Evolutionary conservation across 164 flowering plant species (phyloP).

Genomic region (Berberis vulgaris): DNA sequence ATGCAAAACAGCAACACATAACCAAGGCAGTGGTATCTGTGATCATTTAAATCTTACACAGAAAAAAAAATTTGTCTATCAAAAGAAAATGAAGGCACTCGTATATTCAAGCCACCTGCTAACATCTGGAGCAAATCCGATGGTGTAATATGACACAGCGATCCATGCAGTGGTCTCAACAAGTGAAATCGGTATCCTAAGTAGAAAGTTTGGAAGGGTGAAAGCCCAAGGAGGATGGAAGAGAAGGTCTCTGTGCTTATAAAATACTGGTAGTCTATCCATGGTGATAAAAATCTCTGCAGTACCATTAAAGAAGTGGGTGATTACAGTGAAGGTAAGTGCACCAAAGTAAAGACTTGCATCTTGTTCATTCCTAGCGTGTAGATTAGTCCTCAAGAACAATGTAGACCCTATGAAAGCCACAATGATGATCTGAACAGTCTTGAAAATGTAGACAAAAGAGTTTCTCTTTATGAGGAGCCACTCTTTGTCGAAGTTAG

Average conservation of each 20-base stretch:
- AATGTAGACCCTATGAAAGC: constrained; percentile 29
- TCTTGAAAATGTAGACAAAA: constrained; percentile 50
- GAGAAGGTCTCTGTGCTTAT: constrained; percentile 53
- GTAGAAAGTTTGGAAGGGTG: constrained; percentile 45
- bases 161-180: constrained; percentile 67
- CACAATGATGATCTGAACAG: constrained; percentile 22
- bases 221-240: constrained; percentile 62
- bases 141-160: constrained; percentile 53
- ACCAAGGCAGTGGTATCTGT: neutral
- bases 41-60: too few species aligned
- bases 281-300: constrained; percentile 38
- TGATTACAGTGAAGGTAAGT: constrained; percentile 22
- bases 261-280: constrained; percentile 47
- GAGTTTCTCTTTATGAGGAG: constrained; percentile 57
- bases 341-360: constrained; percentile 39
- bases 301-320: constrained; percentile 33
- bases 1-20: neutral
- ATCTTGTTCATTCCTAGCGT: constrained; percentile 18
- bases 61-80: neutral
- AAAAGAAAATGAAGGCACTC: neutral
- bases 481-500: constrained; percentile 74
- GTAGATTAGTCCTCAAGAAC: constrained; percentile 27
- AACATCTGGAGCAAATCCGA: constrained; percentile 87
- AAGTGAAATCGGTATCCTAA: constrained; percentile 59
- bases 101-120: constrained; percentile 43